Base-by-base conservation (phyloP, 208 protist species). In the Strigomonas galati region DNA sequence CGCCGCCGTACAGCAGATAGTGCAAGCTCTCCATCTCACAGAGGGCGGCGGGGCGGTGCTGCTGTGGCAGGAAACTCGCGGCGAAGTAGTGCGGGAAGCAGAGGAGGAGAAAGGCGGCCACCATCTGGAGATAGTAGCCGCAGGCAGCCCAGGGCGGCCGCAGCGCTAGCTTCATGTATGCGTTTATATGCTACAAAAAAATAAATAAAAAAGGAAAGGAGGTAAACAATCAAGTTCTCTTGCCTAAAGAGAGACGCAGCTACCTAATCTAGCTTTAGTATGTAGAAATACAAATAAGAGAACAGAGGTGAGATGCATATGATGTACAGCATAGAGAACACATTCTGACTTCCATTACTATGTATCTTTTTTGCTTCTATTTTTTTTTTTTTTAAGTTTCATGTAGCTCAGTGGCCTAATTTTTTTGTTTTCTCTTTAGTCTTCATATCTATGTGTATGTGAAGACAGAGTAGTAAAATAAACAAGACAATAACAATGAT, bases 21-120 rank as follows among this genome's bases (percentile, higher is more conserved):
- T 99, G 97, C 26, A 90, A 82, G 0, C 97, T 97, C 77, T 99
- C 98, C 84, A 98, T 46, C 14, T 46, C 40, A 95, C 72, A 98
- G 9, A 46, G 40, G 40, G 40, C 40, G 40, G 5, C 40, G 9
- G 12, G 40, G 40, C 40, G 40, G 10, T 15, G 40, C 40, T 46
- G 40, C 40, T 9, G 40, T 15, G 82, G 82, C 51, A 93, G 71
- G 62, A 91, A 82, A 28, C 43, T 56, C 0, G 86, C 69, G 10
- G 83, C 78, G 31, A 84, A 84, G 76, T 79, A 86, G 59, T 87
- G 81, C 12, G 67, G 61, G 31, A 84, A 43, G 14, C 65, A n/a
- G 15, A 90, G 65, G 31, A 89, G 66, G 26, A 86, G 48, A 49
- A 87, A 83, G 24, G 74, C 76, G 12, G 80, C 77, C 26, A 82